These are phyloP conservation scores for Triticum dicoccoides DNA, from an alignment of 176 grass and related monocot species.

Conservation along the genomic window DNA sequence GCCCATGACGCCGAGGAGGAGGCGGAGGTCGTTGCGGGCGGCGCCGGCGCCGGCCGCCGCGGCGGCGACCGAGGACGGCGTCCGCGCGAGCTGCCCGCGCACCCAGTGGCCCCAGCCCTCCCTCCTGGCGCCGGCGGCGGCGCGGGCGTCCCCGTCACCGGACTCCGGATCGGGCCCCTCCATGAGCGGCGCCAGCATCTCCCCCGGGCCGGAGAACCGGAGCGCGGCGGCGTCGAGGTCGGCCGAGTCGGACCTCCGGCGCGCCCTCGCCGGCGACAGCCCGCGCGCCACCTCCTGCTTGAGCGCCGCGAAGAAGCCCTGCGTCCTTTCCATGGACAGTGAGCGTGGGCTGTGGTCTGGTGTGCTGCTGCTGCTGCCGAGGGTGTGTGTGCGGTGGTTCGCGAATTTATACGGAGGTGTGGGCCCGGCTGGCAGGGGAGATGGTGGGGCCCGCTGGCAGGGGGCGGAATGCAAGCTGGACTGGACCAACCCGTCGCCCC, in stretches of 20 bases:
- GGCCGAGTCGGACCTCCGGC: conserved; percentile 26
- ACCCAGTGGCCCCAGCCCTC: conserved; percentile 66
- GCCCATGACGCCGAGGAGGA: conserved; percentile 69
- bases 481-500: not conserved
- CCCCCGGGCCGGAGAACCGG: conserved; percentile 1
- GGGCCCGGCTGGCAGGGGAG: not conserved
- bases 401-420: conserved; percentile 43
- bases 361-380: conserved; percentile 7
- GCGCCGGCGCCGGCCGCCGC: conserved; percentile 21
- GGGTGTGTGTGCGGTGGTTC: not conserved
- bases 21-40: conserved; percentile 49
- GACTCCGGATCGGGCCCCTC: conserved; percentile 71
- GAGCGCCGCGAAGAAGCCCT: conserved; percentile 66
- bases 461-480: not conserved
- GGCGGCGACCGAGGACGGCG: conserved; percentile 26
- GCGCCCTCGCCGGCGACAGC: conserved; percentile 48
- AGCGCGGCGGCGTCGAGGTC: conserved; percentile 24
- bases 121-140: conserved; percentile 14
- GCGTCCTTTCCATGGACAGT: conserved; percentile 54
- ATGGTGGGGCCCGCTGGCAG: not conserved
- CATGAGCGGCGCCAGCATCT: conserved; percentile 73
- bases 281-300: conserved; percentile 64
- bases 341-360: not conserved
- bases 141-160: conserved; percentile 25
- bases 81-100: conserved; percentile 40